A percentile compares a stretch with the other conserved stretches of the same genome.
These are phyloP conservation scores for Casuarina equisetifolia DNA, from an alignment of 306 rosid species.

Conservation along the genomic window DNA sequence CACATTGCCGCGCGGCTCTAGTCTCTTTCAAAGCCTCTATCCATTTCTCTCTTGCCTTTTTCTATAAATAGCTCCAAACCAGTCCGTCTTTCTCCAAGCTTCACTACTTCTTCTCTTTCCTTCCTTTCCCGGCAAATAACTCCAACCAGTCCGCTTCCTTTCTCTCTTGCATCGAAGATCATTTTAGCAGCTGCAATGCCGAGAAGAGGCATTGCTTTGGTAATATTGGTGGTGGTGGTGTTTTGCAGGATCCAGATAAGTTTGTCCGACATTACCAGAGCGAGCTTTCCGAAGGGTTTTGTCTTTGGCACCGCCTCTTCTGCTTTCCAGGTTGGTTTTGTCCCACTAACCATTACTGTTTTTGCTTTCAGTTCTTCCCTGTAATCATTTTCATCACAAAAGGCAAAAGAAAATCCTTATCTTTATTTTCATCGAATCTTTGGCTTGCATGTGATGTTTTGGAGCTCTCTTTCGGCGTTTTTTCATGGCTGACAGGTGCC, in stretches of 20 bases:
- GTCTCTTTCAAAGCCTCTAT: background rate
- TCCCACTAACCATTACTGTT: background rate
- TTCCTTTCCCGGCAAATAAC: background rate
- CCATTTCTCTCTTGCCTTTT: background rate
- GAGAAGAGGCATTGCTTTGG: constrained; percentile 32
- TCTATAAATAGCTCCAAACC: background rate
- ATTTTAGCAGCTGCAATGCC: constrained; percentile 24
- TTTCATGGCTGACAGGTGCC: background rate
- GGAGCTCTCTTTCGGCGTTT: background rate
- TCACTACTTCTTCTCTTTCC: background rate
- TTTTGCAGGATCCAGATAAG: constrained; percentile 41
- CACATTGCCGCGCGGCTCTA: background rate
- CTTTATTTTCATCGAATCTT: background rate
- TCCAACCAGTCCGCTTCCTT: background rate
- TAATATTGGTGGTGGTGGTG: constrained; percentile 18
- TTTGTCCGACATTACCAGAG: constrained; percentile 46
- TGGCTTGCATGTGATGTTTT: background rate
- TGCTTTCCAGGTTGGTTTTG: constrained; percentile 67
- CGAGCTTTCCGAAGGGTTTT: constrained; percentile 70
- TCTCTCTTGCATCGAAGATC: background rate
- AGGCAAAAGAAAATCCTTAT: background rate
- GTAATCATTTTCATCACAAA: background rate
- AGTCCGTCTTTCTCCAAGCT: background rate
- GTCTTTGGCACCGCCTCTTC: constrained; percentile 90
- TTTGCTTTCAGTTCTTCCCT: background rate